Conservation (phyloP, 495 filamentous ascomycete genomes). For the Venustampulla echinocandica region DNA sequence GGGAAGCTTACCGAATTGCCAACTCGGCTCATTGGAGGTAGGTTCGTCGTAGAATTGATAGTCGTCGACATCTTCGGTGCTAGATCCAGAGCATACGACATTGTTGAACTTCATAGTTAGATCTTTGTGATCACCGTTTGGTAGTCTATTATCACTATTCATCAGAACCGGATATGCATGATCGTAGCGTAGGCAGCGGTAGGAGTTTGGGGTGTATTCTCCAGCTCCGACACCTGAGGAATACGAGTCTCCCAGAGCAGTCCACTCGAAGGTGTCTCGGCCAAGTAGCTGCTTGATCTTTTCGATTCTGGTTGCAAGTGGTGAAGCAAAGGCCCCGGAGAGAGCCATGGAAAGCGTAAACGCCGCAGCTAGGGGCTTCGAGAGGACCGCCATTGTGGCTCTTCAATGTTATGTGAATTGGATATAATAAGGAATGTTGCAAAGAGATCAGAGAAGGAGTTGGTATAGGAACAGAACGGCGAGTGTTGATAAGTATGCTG, state of each 20-base stretch:
- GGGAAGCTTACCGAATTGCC: background rate
- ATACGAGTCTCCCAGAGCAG: slow-evolving; percentile 10
- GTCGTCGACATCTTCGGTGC: slow-evolving; percentile 4
- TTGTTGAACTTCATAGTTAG: slow-evolving; percentile 1
- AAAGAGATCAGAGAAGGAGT: too few species aligned
- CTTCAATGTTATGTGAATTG: background rate
- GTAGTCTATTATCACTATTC: background rate
- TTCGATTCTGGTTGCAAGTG: background rate
- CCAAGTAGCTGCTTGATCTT: background rate
- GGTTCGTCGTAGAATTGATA: slow-evolving; percentile 4
- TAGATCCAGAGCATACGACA: slow-evolving; percentile 8
- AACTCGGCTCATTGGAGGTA: background rate
- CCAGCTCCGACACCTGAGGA: slow-evolving; percentile 7
- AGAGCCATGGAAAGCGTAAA: background rate
- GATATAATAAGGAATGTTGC: background rate
- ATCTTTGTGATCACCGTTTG: background rate
- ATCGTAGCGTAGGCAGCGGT: slow-evolving; percentile 10
- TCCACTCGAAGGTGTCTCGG: slow-evolving; percentile 5
- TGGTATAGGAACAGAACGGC: too few species aligned
- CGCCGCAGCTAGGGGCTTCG: background rate
- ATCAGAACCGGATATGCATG: slow-evolving; percentile 2
- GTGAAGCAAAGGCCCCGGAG: background rate
- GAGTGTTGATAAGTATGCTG: too few species aligned
- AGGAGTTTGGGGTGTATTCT: background rate
- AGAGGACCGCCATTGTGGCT: background rate